Percentiles rank a stretch among this genome's conserved stretches.
These are phyloP conservation scores for Exophiala aquamarina DNA, from an alignment of 2,329 filamentous ascomycete species.

Conservation along the genomic window DNA sequence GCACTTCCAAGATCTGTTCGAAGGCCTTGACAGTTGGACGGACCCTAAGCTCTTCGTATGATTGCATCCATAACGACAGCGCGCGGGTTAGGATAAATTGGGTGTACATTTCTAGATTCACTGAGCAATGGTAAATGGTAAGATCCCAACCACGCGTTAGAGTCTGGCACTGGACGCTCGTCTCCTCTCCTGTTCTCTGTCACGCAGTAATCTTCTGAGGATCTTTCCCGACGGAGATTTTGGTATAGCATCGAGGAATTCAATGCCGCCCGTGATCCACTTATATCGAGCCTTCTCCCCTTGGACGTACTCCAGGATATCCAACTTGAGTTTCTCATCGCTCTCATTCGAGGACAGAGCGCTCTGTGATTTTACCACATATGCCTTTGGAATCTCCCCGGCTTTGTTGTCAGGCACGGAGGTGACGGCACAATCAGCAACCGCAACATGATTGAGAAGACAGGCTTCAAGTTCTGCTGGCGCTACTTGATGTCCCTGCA, in stretches of 20 bases:
- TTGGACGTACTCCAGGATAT: slow-evolving; percentile 59
- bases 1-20: slow-evolving; percentile 11
- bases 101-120: no score
- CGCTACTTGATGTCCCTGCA: slow-evolving; percentile 76
- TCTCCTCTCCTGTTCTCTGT: background rate
- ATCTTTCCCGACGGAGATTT: slow-evolving; percentile 66
- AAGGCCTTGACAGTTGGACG: slow-evolving; percentile 10
- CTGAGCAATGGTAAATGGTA: no score
- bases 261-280: slow-evolving; percentile 60
- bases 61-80: no score
- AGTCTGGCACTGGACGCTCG: background rate
- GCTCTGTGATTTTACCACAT: slow-evolving; percentile 57
- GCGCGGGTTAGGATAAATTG: no score
- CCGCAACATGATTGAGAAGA: slow-evolving; percentile 69
- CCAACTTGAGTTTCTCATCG: slow-evolving; percentile 50
- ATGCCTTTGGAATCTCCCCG: slow-evolving; percentile 64
- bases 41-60: slow-evolving; percentile 4
- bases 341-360: slow-evolving; percentile 51
- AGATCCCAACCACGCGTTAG: background rate
- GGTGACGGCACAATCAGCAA: slow-evolving; percentile 76
- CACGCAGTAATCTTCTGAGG: slow-evolving; percentile 32
- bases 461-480: slow-evolving; percentile 81
- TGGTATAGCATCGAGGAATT: slow-evolving; percentile 56
- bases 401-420: slow-evolving; percentile 64
- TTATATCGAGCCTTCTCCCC: slow-evolving; percentile 61